A percentile compares a stretch with the other conserved stretches of the same genome.
phyloP scores from a whole-genome alignment of 768 basidiomycete species.

The Russula abietina region DNA sequence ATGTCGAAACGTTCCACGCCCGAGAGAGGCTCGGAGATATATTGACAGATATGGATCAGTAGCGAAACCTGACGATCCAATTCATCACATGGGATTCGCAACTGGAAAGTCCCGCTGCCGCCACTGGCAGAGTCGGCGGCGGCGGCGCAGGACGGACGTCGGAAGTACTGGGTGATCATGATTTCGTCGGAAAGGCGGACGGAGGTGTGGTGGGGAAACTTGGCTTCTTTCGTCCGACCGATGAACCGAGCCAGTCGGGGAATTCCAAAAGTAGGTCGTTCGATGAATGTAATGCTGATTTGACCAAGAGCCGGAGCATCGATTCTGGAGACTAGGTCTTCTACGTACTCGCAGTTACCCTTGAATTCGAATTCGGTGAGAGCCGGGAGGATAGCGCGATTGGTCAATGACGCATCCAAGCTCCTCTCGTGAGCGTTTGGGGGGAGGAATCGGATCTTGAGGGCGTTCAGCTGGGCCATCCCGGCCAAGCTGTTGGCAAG shows the following conservation, averaged over 20 bases:
- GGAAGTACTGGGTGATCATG: background rate
- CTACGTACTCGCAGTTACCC: slow-evolving; percentile 12
- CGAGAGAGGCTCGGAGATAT: slow-evolving; percentile 2
- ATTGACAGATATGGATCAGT: background rate
- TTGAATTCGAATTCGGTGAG: slow-evolving; percentile 1
- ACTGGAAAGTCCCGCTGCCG: background rate
- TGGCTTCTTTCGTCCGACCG: background rate
- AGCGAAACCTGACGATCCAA: slow-evolving; percentile 5
- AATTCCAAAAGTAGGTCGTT: slow-evolving; percentile 6
- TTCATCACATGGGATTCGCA: slow-evolving; percentile 4
- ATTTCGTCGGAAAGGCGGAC: background rate
- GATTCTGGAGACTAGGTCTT: slow-evolving; percentile 8
- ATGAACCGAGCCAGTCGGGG: slow-evolving; percentile 10
- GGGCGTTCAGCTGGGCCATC: background rate
- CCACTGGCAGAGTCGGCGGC: no score
- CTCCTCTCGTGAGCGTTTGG: background rate
- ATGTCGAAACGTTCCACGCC: background rate
- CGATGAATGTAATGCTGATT: background rate
- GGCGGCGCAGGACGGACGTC: background rate
- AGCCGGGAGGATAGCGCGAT: background rate
- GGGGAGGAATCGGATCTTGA: background rate
- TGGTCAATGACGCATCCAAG: background rate
- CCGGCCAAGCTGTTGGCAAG: background rate
- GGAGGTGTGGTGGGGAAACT: background rate
- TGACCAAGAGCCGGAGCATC: background rate